Evolutionary conservation across 139 green algal genomes (phyloP).

Genomic region (Chlamydomonas sphaeroides): DNA sequence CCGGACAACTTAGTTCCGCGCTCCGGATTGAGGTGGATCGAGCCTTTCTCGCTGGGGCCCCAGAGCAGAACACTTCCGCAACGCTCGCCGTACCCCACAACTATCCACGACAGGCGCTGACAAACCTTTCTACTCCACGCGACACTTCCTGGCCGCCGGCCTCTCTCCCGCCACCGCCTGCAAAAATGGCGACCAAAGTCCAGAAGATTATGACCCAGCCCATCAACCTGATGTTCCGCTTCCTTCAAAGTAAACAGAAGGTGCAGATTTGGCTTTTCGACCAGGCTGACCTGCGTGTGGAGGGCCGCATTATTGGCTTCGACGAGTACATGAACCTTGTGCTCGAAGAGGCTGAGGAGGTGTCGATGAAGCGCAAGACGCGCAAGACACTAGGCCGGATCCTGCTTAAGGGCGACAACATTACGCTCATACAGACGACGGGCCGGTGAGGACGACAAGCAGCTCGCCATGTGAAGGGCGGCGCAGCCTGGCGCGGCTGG

Average conservation of each 20-base stretch:
- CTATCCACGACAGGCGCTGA: too few relatives aligned
- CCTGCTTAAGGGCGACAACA: slow-evolving; percentile 98
- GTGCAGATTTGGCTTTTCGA: slow-evolving; percentile 99
- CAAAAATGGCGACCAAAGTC: slow-evolving; percentile 69
- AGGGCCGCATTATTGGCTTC: slow-evolving; percentile 98
- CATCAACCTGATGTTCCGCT: slow-evolving; percentile 98
- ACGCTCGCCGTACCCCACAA: too few relatives aligned
- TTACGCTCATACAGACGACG: slow-evolving; percentile 95
- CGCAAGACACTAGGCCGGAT: slow-evolving; percentile 94
- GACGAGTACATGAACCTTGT: slow-evolving; percentile 99
- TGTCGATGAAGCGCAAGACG: slow-evolving; percentile 94
- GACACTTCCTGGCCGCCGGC: slow-evolving; percentile 19
- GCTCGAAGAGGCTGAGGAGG: slow-evolving; percentile 97
- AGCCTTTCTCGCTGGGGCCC: too few relatives aligned
- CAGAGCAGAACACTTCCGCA: too few relatives aligned
- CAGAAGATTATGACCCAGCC: slow-evolving; percentile 80
- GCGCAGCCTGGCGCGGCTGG: too few relatives aligned
- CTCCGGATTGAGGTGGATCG: too few relatives aligned
- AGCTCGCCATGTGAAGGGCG: too few relatives aligned
- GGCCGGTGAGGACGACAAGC: slow-evolving; percentile 16
- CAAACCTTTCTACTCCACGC: too few relatives aligned
- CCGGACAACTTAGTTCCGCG: too few relatives aligned
- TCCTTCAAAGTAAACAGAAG: slow-evolving; percentile 93
- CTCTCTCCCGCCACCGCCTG: not conserved
- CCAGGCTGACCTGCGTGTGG: slow-evolving; percentile 91